Conservation (phyloP, 805 yeast genomes). For the Saccharomycopsis guyanensis region DNA sequence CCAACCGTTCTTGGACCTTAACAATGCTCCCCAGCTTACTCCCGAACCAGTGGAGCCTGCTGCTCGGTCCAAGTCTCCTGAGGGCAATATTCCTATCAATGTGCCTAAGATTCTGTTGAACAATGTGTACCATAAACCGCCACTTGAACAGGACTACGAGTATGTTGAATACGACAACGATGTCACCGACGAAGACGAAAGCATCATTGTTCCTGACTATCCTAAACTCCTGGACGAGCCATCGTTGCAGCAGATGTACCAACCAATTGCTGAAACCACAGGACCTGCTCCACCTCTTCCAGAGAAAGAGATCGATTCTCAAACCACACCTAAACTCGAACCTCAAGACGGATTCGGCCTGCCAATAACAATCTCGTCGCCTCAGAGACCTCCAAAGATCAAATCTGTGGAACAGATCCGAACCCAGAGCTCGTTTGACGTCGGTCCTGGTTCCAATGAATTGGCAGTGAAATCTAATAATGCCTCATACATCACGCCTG, state of each 20-base stretch:
- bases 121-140: neutral
- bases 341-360: neutral
- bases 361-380: conserved; percentile 20
- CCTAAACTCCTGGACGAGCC: conserved; percentile 16
- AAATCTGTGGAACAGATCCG: conserved; percentile 15
- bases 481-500: neutral
- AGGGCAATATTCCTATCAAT: neutral
- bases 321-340: neutral
- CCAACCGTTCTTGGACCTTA: neutral
- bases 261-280: neutral
- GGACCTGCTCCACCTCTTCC: neutral
- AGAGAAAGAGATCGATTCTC: neutral
- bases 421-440: conserved; percentile 1
- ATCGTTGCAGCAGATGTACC: conserved; percentile 9
- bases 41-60: too few species aligned
- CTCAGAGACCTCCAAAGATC: conserved; percentile 18
- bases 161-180: neutral
- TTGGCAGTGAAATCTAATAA: neutral
- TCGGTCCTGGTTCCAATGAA: neutral
- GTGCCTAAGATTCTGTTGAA: neutral
- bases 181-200: conserved; percentile 11
- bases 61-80: neutral
- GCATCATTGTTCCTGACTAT: conserved; percentile 16
- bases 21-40: neutral
- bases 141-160: neutral